Conservation (phyloP, 108 stramenopile genomes). For the Seminavis robusta region DNA sequence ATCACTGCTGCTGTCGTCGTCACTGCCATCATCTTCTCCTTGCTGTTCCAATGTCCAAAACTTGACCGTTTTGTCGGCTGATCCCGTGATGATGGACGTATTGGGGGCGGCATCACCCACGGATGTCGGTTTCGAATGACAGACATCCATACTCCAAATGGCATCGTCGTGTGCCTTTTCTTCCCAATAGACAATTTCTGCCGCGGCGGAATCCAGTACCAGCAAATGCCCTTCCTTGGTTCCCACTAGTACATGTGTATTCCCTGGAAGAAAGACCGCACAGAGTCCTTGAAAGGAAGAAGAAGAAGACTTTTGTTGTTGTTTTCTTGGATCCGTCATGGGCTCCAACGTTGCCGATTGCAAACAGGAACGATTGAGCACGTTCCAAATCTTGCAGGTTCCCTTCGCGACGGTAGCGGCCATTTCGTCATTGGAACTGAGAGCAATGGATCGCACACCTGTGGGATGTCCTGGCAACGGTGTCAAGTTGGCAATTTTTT, state of each 20-base stretch:
- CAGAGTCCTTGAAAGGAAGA: slow-evolving; percentile 84
- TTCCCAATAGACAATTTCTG: slow-evolving; percentile 68
- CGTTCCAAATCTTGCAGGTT: slow-evolving; percentile 93
- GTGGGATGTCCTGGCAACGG: slow-evolving; percentile 93
- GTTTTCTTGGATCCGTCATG: slow-evolving; percentile 12
- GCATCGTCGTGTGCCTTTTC: slow-evolving; percentile 86
- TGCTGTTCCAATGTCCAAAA: slow-evolving; percentile 91
- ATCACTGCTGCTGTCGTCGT: slow-evolving; percentile 29
- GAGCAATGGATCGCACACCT: slow-evolving; percentile 88
- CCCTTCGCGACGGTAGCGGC: slow-evolving; percentile 88
- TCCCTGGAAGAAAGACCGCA: slow-evolving; percentile 90
- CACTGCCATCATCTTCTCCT: slow-evolving; percentile 37
- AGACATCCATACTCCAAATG: slow-evolving; percentile 84
- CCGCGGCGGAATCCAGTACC: slow-evolving; percentile 78
- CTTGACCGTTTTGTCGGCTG: slow-evolving; percentile 93
- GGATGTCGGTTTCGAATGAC: slow-evolving; percentile 50
- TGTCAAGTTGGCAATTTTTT: slow-evolving; percentile 25
- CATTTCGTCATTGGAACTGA: slow-evolving; percentile 86
- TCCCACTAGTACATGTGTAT: slow-evolving; percentile 79
- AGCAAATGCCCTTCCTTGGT: slow-evolving; percentile 84
- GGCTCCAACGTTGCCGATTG: slow-evolving; percentile 62
- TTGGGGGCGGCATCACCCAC: too few relatives aligned
- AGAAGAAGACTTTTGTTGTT: slow-evolving; percentile 9
- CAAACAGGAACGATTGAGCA: slow-evolving; percentile 71
- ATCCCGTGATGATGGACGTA: slow-evolving; percentile 74